Conservation (phyloP, 164 flowering plant species). For the Stephania japonica region DNA sequence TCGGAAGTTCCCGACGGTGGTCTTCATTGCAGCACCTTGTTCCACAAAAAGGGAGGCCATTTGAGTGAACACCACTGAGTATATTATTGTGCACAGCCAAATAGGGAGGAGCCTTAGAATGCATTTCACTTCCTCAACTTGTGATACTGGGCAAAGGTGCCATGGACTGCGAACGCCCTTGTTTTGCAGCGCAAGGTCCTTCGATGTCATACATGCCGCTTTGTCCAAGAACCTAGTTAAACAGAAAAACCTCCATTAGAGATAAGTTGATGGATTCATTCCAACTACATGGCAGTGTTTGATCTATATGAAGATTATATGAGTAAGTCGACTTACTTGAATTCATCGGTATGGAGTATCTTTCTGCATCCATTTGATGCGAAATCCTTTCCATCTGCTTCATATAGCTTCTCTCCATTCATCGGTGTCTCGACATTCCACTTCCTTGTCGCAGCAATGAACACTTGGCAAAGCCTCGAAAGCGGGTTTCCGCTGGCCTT, state of each 20-base stretch:
- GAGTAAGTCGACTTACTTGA: conserved; percentile 50
- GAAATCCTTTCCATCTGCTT: conserved; percentile 33
- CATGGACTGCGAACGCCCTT: conserved; percentile 41
- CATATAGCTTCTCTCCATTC: conserved; percentile 39
- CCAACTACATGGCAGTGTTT: not conserved
- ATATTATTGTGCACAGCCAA: conserved; percentile 89
- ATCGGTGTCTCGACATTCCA: conserved; percentile 40
- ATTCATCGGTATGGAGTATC: conserved; percentile 68
- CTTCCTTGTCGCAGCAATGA: conserved; percentile 61
- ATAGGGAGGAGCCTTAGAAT: conserved; percentile 79
- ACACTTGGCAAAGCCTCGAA: conserved; percentile 64
- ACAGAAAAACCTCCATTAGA: conserved; percentile 4
- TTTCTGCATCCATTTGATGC: conserved; percentile 38
- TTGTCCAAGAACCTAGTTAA: conserved; percentile 68
- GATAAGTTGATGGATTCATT: not conserved
- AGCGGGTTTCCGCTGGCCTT: conserved; percentile 82
- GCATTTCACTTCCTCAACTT: conserved; percentile 93
- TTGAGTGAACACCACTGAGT: conserved; percentile 88
- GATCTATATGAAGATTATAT: not conserved
- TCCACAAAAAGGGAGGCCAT: conserved; percentile 96
- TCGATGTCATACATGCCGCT: conserved; percentile 54
- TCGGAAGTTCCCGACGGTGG: conserved; percentile 45
- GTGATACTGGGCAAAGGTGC: conserved; percentile 73
- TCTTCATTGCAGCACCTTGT: conserved; percentile 89
- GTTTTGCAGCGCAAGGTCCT: conserved; percentile 33